A percentile compares a stretch with the other conserved stretches of the same genome.
Conservation (phyloP, 768 basidiomycete species). For the Pleurotus tuber-regium region DNA sequence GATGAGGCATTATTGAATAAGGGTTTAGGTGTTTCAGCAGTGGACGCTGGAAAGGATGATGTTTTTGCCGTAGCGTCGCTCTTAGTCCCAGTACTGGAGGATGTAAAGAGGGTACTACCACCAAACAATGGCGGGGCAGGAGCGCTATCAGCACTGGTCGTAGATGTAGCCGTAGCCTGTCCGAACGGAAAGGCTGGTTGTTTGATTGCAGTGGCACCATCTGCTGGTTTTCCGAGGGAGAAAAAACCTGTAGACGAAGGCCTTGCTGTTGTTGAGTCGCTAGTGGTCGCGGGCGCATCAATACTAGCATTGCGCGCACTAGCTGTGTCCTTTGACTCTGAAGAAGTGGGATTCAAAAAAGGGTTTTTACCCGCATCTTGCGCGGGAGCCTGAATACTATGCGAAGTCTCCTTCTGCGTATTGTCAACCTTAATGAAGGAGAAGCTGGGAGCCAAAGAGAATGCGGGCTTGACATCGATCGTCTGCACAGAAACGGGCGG, state of each 20-base stretch:
- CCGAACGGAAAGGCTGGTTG: conserved; percentile 20
- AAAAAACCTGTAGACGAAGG: conserved; percentile 35
- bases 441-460: conserved; percentile 15
- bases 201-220: conserved; percentile 15
- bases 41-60: conserved; percentile 12
- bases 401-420: background rate
- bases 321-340: background rate
- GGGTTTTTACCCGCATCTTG: background rate
- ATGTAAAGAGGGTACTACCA: background rate
- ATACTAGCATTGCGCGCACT: background rate
- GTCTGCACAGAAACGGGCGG: conserved; percentile 7
- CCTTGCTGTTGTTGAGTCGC: conserved; percentile 14
- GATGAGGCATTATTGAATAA: conserved; percentile 36
- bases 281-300: conserved; percentile 3
- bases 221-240: conserved; percentile 25
- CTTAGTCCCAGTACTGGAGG: conserved; percentile 13
- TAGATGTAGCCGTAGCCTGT: conserved; percentile 9
- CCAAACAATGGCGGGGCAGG: conserved; percentile 11
- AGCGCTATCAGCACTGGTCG: conserved; percentile 14
- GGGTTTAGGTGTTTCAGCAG: conserved; percentile 38
- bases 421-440: conserved; percentile 18
- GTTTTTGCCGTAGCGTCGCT: conserved; percentile 8
- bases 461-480: conserved; percentile 18
- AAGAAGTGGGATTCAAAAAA: background rate
- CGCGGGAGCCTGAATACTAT: too few species aligned